Conservation (phyloP, 140 eudicot species). For the Ambrosia hybrid region DNA sequence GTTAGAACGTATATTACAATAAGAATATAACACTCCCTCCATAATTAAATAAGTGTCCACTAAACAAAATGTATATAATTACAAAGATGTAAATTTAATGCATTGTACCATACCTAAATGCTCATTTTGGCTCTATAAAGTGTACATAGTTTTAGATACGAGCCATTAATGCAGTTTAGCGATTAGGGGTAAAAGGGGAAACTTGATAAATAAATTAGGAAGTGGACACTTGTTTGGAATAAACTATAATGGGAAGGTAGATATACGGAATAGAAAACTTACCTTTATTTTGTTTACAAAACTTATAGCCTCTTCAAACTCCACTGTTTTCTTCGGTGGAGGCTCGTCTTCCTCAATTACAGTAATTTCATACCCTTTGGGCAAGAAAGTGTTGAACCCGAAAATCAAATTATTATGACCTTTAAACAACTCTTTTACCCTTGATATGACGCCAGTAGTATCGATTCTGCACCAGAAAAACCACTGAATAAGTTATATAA, state of each 20-base stretch:
- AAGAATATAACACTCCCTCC: background rate
- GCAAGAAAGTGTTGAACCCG: conserved; percentile 91
- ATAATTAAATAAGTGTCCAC: background rate
- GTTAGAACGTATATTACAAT: background rate
- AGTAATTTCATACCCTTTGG: conserved; percentile 93
- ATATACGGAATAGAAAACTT: background rate
- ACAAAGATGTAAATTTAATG: background rate
- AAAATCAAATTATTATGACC: conserved; percentile 77
- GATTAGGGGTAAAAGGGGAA: background rate
- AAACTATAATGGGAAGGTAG: background rate
- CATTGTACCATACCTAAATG: background rate
- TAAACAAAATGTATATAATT: background rate
- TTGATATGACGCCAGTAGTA: conserved; percentile 76
- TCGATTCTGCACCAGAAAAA: conserved; percentile 58
- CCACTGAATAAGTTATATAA: background rate
- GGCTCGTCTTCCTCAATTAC: conserved; percentile 75
- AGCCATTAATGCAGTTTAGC: background rate
- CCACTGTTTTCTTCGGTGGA: conserved; percentile 71
- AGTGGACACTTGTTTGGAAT: background rate
- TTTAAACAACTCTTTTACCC: conserved; percentile 79
- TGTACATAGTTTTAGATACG: background rate
- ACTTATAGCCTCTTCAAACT: conserved; percentile 72
- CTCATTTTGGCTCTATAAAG: background rate
- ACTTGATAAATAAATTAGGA: background rate
- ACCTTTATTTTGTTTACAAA: conserved; percentile 83